Evolutionary conservation across 441 rosid genomes (phyloP), one percentile per base, ranked within the genome.

Genomic region (Populus hybrid): DNA sequence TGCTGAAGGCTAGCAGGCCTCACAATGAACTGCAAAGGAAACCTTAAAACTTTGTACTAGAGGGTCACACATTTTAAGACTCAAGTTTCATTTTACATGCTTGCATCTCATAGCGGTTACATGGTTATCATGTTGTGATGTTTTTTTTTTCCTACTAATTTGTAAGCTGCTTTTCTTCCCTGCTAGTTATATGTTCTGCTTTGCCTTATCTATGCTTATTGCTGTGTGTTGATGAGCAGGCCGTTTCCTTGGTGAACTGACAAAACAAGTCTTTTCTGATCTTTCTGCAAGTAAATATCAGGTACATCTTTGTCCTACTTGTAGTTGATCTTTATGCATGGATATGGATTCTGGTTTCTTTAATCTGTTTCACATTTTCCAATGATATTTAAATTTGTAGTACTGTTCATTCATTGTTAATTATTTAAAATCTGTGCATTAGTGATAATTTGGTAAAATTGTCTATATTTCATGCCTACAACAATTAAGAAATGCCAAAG

Each of bases 271-370:
- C 5, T 91, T 96, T 83, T 82, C 88, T 61, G 98, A 96, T 85
- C 99, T 96, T 61, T 86, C 71, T 82, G 96, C 99, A 57, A 94
- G 99, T 85, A 96, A 96, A 88, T 96, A 89, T 85, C 99, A 94
- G 98, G 99, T 91, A 74, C 68, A 64, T 35, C 38, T 42, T 76
- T 70, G 12, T 73, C 70, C 59, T 23, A 34, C 50, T 71, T 7
- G 10, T 73, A 28, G 57, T 16, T 71, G 61, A 76, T 30, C 9
- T 67, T 38, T 18, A 57, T 70, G 65, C 26, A 50, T 35, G 5
- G 35, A 10, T 64, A 19, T 16, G n/a, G 50, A 35, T 42, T 70
- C n/a, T 12, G 1, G 32, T 53, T 67, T 65, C 28, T 19, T 65
- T 66, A 2, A 21, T 66, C 19, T 14, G 42, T 30, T 3, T 18